These are phyloP conservation scores for Podospora pseudoanserina DNA, from an alignment of 495 filamentous ascomycete genomes.

Conservation along the genomic window DNA sequence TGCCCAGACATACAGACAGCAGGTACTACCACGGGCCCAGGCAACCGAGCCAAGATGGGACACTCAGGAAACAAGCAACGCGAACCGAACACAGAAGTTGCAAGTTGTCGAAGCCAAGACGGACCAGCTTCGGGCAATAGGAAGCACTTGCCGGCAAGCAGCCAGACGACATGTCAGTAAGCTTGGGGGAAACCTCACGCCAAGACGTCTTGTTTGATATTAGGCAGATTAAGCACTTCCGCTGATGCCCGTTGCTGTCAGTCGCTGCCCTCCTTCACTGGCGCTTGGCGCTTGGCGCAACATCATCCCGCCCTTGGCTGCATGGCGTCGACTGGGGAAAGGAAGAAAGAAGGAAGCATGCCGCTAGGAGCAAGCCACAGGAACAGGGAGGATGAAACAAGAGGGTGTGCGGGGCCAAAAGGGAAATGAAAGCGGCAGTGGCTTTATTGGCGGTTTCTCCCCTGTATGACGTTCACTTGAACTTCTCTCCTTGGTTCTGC, in stretches of 20 bases:
- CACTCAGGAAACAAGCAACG: slow-evolving; percentile 4
- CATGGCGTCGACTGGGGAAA: neutral
- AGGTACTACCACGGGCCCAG: neutral
- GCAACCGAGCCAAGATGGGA: neutral
- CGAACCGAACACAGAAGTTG: neutral
- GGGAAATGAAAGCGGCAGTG: neutral
- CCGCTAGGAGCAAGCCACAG: slow-evolving; percentile 3
- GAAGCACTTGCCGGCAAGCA: neutral
- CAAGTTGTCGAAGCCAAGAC: slow-evolving; percentile 7
- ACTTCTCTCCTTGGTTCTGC: neutral
- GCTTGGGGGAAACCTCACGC: neutral
- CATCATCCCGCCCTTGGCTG: slow-evolving; percentile 5
- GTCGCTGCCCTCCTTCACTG: neutral
- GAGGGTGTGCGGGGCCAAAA: neutral
- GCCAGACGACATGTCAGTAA: neutral
- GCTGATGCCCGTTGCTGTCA: slow-evolving; percentile 1
- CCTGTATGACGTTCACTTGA: slow-evolving; percentile 2
- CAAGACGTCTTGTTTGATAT: slow-evolving; percentile 12
- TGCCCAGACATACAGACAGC: neutral
- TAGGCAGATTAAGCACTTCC: slow-evolving; percentile 5
- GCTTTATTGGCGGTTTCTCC: neutral
- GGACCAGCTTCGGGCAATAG: slow-evolving; percentile 2
- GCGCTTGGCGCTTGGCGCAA: slow-evolving; percentile 1
- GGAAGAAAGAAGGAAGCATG: neutral
- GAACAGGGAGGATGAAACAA: neutral